Evolutionary conservation across 306 rosid genomes (phyloP).

Genomic region (Benincasa hispida): DNA sequence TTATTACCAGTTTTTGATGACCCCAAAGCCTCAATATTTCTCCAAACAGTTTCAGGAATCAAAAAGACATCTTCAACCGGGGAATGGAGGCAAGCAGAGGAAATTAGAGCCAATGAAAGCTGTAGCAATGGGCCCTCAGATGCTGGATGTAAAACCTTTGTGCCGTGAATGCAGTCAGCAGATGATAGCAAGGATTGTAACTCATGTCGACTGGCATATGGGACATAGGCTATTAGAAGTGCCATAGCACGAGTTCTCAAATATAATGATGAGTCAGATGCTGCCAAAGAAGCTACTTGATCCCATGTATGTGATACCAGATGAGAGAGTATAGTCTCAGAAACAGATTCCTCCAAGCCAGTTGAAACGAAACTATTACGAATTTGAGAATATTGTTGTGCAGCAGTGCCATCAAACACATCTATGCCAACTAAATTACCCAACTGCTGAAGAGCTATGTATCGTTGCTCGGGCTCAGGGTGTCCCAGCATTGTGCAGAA

Average conservation of each 20-base stretch:
- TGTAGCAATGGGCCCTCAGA: conserved; percentile 62
- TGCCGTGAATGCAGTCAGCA: conserved; percentile 55
- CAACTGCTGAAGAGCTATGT: conserved; percentile 53
- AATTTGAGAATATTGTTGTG: conserved; percentile 24
- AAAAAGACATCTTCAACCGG: conserved; percentile 66
- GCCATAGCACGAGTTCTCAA: conserved; percentile 57
- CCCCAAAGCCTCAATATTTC: conserved; percentile 49
- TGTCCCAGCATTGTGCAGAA: conserved; percentile 65
- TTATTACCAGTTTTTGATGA: conserved; percentile 47
- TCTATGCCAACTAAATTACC: conserved; percentile 60
- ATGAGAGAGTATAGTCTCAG: conserved; percentile 38
- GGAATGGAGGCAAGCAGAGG: conserved; percentile 66
- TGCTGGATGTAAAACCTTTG: conserved; percentile 31
- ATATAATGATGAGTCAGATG: conserved; percentile 51
- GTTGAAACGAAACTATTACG: conserved; percentile 28
- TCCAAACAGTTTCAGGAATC: conserved; percentile 74
- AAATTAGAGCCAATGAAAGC: conserved; percentile 72
- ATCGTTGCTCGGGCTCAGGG: conserved; percentile 89
- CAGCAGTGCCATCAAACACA: conserved; percentile 25
- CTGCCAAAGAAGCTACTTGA: conserved; percentile 56
- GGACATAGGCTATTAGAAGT: conserved; percentile 64
- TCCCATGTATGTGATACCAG: conserved; percentile 87
- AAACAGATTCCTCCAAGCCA: conserved; percentile 23
- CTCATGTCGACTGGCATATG: conserved; percentile 57
- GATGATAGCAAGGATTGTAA: conserved; percentile 65